These are phyloP conservation scores for Penicillium fimorum DNA, from an alignment of 495 filamentous ascomycete species.

Conservation along the genomic window DNA sequence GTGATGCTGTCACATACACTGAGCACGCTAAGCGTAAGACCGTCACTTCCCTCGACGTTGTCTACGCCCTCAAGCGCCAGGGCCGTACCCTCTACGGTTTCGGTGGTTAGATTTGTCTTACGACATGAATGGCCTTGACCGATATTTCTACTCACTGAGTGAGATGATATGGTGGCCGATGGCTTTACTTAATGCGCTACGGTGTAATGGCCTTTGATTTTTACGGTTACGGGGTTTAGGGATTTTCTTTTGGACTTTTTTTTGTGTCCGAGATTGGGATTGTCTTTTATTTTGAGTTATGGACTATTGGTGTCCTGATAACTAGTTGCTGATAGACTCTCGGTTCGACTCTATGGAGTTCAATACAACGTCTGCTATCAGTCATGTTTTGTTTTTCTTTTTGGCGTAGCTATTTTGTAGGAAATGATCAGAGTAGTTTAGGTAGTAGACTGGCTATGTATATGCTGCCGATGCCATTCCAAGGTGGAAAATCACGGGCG, in stretches of 20 bases:
- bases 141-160: not conserved
- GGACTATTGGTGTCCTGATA: not conserved
- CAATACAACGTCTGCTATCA: not conserved
- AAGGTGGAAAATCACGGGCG: not conserved
- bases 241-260: slow-evolving; percentile 1
- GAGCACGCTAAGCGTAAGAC: slow-evolving; percentile 98
- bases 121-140: not conserved
- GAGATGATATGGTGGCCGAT: not conserved
- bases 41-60: slow-evolving; percentile 90
- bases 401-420: not conserved
- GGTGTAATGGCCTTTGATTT: slow-evolving; percentile 31
- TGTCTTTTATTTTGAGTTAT: not conserved
- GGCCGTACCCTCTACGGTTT: slow-evolving; percentile 97
- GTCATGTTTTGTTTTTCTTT: not conserved
- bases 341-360: not conserved
- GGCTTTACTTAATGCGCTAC: slow-evolving; percentile 20
- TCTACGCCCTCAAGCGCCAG: slow-evolving; percentile 93
- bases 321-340: not conserved
- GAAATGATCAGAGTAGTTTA: not conserved
- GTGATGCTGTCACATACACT: slow-evolving; percentile 97
- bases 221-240: slow-evolving; percentile 11
- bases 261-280: slow-evolving; percentile 3
- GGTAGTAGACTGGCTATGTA: not conserved
- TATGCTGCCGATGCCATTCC: not conserved
- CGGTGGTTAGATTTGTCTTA: slow-evolving; percentile 71